Conservation (phyloP, 202 grass and related monocot species). For the Hordeum pubiflorum region DNA sequence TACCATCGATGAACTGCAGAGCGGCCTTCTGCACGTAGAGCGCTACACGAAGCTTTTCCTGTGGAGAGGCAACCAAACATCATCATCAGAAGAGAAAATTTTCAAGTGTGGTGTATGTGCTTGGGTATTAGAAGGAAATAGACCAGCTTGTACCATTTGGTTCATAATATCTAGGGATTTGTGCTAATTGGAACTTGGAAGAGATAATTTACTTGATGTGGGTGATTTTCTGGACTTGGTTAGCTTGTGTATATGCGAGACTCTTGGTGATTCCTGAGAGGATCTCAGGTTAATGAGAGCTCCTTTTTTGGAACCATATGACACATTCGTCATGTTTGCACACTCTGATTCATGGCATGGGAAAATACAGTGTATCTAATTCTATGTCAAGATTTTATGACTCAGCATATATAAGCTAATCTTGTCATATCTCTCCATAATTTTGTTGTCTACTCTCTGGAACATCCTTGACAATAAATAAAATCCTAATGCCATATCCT, state of each 20-base stretch:
- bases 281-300: no score
- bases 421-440: no score
- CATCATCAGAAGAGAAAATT: neutral
- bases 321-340: no score
- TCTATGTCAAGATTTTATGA: no score
- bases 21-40: conserved; percentile 81
- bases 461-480: no score
- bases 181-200: neutral
- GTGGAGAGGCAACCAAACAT: neutral
- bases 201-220: neutral
- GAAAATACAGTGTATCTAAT: neutral
- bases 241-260: neutral
- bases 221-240: neutral
- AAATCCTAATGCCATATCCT: neutral
- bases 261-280: neutral
- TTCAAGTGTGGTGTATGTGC: neutral
- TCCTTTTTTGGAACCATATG: no score
- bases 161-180: neutral
- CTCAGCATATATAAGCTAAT: no score
- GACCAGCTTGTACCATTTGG: neutral
- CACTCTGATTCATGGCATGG: neutral
- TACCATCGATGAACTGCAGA: conserved; percentile 86
- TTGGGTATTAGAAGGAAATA: no score
- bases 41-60: conserved; percentile 88
- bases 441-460: no score